Conservation (phyloP, 2,329 filamentous ascomycete species). For the Penicillium sp. region DNA sequence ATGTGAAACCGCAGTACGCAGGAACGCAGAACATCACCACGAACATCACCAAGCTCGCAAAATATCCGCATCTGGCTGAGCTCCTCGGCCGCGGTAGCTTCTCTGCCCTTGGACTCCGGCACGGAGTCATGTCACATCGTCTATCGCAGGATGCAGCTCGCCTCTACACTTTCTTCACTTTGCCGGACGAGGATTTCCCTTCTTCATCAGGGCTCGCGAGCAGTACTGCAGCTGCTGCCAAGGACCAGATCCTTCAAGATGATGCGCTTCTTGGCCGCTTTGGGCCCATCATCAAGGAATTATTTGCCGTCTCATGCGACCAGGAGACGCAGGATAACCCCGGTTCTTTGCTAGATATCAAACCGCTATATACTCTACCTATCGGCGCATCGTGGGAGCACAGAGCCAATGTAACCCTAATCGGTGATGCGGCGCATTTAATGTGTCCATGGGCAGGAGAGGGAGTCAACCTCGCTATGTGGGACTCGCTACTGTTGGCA, state of each 20-base stretch:
- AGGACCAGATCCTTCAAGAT: background rate
- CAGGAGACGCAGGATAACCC: constrained; percentile 18
- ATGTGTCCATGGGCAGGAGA: constrained; percentile 38
- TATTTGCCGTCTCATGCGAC: constrained; percentile 28
- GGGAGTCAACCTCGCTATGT: constrained; percentile 37
- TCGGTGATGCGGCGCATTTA: constrained; percentile 39
- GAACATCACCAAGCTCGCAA: constrained; percentile 26
- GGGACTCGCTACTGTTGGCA: constrained; percentile 29
- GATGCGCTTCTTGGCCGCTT: background rate
- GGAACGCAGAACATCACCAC: constrained; percentile 24
- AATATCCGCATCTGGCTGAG: constrained; percentile 29
- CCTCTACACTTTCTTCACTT: constrained; percentile 31
- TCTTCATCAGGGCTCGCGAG: constrained; percentile 3
- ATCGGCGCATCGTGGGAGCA: constrained; percentile 27
- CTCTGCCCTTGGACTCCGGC: constrained; percentile 30
- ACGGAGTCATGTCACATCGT: constrained; percentile 34
- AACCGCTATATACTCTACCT: constrained; percentile 31
- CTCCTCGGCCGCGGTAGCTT: constrained; percentile 34
- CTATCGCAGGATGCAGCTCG: constrained; percentile 28
- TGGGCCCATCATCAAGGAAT: constrained; percentile 23
- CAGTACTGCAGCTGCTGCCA: background rate
- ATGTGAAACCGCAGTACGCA: constrained; percentile 27
- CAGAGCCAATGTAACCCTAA: constrained; percentile 23
- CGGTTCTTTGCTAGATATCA: constrained; percentile 9
- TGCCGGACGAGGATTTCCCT: constrained; percentile 7